Percentiles rank a stretch among this genome's conserved stretches.
phyloP scores from a whole-genome alignment of 495 filamentous ascomycete genomes.

The Durotheca rogersii region DNA sequence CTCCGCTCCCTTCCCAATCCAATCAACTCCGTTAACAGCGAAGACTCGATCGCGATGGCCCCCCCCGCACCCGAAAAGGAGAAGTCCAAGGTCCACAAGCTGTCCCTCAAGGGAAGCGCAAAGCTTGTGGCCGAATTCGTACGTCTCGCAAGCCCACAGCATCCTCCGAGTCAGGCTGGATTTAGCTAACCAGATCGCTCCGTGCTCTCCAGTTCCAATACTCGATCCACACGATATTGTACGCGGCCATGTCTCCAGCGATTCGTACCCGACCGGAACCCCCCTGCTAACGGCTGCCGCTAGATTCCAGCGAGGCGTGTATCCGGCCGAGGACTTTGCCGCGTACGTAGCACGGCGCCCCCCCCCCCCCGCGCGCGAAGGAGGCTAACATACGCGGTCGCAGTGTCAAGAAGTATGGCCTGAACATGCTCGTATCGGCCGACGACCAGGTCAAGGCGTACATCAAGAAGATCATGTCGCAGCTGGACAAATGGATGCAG shows the following conservation, averaged over 20 bases:
- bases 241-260: conserved; percentile 36
- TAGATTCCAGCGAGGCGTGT: conserved; percentile 93
- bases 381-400: background rate
- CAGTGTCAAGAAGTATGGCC: conserved; percentile 97
- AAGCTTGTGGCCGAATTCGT: conserved; percentile 95
- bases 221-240: conserved; percentile 92
- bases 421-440: conserved; percentile 94
- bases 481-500: conserved; percentile 94
- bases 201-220: conserved; percentile 76
- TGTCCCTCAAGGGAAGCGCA: conserved; percentile 89
- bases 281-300: conserved; percentile 4
- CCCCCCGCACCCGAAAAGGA: conserved; percentile 58
- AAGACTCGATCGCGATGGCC: conserved; percentile 16
- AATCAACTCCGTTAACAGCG: background rate
- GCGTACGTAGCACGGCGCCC: conserved; percentile 58
- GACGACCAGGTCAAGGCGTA: conserved; percentile 99
- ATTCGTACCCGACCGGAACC: background rate
- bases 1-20: background rate
- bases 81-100: conserved; percentile 90
- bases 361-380: background rate
- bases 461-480: conserved; percentile 97
- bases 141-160: conserved; percentile 36
- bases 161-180: background rate
- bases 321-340: conserved; percentile 96
- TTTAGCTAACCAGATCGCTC: background rate